Evolutionary conservation across 177 flowering plant species (phyloP), one percentile per base, ranked within the genome.

Genomic region (Vitis hybrid): DNA sequence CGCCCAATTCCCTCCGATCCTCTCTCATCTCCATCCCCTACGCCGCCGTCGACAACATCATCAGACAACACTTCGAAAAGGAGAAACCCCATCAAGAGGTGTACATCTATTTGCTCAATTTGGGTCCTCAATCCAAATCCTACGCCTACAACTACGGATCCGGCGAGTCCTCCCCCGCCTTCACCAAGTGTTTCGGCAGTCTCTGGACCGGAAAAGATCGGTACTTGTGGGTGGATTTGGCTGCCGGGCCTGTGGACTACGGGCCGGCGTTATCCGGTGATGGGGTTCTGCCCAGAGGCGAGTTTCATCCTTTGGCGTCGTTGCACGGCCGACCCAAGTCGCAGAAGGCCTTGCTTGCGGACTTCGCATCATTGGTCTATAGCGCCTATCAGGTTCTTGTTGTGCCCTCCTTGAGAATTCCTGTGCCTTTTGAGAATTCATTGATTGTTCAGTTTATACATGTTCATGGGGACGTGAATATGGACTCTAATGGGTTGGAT

Each of bases 241-340:
- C 80, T 2, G 98, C 99, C 0, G 99, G 98, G 0, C 98, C 99
- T 1, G 93, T 96, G 7, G 90, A 93, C 69, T 93, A 93, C 56
- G 97, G 99, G 13, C 99, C 99, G 14, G 87, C 87, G 1, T 57
- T 93, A n/a, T 89, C 99, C 1, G 99, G 98, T 2, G 99, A 96
- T 56, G 99, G 98, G 57, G 81, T 91, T 26, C 39, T 93, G 16
- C 96, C 98, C 0, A 79, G 83, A 7, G 98, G 97, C 0, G 97
- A 90, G 72, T 95, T 90, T 75, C 99, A 93, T 64, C 97, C 99
- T 1, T 50, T 95, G 26, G 88, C 97, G 0, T 76, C 97, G 0
- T 56, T 84, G n/a, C 99, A 93, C 60, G 98, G 97, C 0, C 71
- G 88, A 10, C 89, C 94, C 64, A 96, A 93, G 78, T 86, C 98